These are phyloP conservation scores for Pleurotus citrinopileatus DNA, from an alignment of 768 basidiomycete genomes.

Conservation along the genomic window DNA sequence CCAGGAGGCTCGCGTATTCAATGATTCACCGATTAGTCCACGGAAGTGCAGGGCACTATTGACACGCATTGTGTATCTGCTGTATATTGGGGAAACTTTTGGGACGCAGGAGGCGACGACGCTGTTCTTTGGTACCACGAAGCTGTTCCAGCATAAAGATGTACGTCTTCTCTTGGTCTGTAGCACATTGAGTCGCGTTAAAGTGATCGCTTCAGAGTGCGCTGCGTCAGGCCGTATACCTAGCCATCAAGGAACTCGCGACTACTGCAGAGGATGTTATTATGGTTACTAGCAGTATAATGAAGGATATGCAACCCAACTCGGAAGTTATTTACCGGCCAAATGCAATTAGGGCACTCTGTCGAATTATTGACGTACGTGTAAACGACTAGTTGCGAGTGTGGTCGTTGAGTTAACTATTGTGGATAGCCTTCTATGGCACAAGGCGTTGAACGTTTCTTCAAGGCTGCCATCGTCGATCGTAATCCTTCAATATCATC, in stretches of 20 bases:
- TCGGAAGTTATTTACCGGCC: slow-evolving; percentile 98
- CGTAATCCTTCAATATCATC: slow-evolving; percentile 93
- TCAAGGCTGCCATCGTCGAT: slow-evolving; percentile 99
- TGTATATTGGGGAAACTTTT: slow-evolving; percentile 96
- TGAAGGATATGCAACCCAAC: slow-evolving; percentile 99
- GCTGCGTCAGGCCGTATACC: slow-evolving; percentile 95
- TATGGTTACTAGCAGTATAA: slow-evolving; percentile 99
- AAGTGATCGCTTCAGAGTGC: slow-evolving; percentile 59
- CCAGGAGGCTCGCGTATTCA: slow-evolving; percentile 98
- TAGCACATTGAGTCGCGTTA: slow-evolving; percentile 7
- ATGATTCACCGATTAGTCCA: slow-evolving; percentile 98
- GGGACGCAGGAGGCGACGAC: slow-evolving; percentile 95
- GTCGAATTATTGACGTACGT: slow-evolving; percentile 96
- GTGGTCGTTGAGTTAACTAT: slow-evolving; percentile 9
- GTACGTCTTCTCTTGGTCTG: slow-evolving; percentile 48
- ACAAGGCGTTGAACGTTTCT: slow-evolving; percentile 97
- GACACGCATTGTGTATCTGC: slow-evolving; percentile 93
- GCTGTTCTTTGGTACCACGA: slow-evolving; percentile 98
- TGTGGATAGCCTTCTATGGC: slow-evolving; percentile 89
- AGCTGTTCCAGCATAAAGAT: slow-evolving; percentile 99
- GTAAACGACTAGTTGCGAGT: not conserved
- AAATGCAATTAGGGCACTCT: slow-evolving; percentile 94
- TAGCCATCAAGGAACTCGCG: slow-evolving; percentile 97
- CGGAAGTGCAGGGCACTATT: slow-evolving; percentile 95
- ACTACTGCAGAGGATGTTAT: slow-evolving; percentile 97